phyloP scores from a whole-genome alignment of 108 stramenopile species.

The Aureococcus anophagefferens region DNA sequence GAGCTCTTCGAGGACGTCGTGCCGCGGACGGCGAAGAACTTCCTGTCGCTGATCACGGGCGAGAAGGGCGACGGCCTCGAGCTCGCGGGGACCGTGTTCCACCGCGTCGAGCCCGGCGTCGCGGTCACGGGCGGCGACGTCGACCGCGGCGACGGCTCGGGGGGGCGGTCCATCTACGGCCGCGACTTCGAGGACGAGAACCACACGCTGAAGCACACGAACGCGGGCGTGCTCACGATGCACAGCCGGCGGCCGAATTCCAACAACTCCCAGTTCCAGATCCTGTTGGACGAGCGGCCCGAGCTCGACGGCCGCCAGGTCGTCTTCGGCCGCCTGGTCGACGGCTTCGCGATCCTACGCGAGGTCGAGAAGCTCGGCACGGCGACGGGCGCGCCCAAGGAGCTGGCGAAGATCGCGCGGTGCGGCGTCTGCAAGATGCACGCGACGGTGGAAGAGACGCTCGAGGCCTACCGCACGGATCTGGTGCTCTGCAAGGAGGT shows the following conservation, averaged over 20 bases:
- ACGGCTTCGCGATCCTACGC: not conserved
- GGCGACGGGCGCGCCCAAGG: no score
- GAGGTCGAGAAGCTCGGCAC: not conserved
- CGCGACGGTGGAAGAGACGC: no score
- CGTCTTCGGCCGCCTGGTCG: not conserved
- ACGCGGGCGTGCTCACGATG: slow-evolving; percentile 17
- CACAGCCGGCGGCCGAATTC: not conserved
- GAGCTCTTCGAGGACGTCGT: slow-evolving; percentile 10
- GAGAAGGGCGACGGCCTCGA: slow-evolving; percentile 3
- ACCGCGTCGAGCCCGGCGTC: not conserved
- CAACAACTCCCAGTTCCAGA: slow-evolving; percentile 5
- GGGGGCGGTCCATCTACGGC: not conserved
- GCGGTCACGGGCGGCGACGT: slow-evolving; percentile 2
- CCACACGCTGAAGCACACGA: slow-evolving; percentile 13
- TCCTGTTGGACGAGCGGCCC: slow-evolving; percentile 3
- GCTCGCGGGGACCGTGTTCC: not conserved
- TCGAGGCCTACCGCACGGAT: no score
- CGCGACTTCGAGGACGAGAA: slow-evolving; percentile 20
- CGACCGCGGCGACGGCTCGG: not conserved
- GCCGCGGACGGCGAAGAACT: slow-evolving; percentile 22
- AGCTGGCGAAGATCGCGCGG: no score
- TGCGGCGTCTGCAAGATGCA: no score
- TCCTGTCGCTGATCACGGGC: slow-evolving; percentile 33
- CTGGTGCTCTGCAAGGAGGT: not conserved
- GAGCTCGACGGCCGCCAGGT: slow-evolving; percentile 38